Base-by-base conservation (phyloP, 768 basidiomycete genomes). In the Boletus barrowsii region DNA sequence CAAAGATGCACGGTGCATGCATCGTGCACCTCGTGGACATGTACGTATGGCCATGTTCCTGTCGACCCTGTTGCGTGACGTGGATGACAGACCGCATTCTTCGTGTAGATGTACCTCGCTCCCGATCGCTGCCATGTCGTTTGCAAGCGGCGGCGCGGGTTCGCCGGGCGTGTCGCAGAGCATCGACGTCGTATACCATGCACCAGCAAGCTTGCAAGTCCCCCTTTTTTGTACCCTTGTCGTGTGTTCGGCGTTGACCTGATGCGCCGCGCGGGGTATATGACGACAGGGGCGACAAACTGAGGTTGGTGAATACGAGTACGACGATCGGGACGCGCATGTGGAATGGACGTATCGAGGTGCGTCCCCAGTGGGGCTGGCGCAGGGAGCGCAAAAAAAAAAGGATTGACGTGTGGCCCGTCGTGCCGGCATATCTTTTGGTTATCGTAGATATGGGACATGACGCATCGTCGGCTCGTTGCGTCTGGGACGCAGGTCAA, bases 181-280 rank as follows among this genome's bases (percentile, higher is more conserved):
- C 3, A 76, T 82, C 59, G 75, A 80, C 49, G 66, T 70, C 3
- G 56, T 74, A n/a, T 81, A 75, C 56, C 78, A 82, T 58, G 67
- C 73, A 5, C 68, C 73, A 2, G 79, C 75, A 1, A 53, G 63
- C 18, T 49, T 68, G 82, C 74, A 58, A 42, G 75, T 69, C 7
- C 51, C 32, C 33, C 29, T 47, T 9, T 40, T 49, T n/a, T n/a
- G n/a, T 4, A 17, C 17, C 22, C 29, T 18, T 47, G 5, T 14
- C 14, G 10, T 39, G 18, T 14, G 6, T 44, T 29, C 29, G 29
- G 13, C 26, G 26, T 22, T 13, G 20, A 4, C 2, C 52, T 49
- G 14, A 41, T 22, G 10, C 32, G 3, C 33, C 11, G 17, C n/a
- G n/a, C 37, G 4, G 11, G 3, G 14, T 29, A 7, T 9, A 11